Percentiles rank a stretch among this genome's conserved stretches.
Evolutionary conservation across 2,329 filamentous ascomycete genomes (phyloP).

Genomic region (Cercospora beticola): DNA sequence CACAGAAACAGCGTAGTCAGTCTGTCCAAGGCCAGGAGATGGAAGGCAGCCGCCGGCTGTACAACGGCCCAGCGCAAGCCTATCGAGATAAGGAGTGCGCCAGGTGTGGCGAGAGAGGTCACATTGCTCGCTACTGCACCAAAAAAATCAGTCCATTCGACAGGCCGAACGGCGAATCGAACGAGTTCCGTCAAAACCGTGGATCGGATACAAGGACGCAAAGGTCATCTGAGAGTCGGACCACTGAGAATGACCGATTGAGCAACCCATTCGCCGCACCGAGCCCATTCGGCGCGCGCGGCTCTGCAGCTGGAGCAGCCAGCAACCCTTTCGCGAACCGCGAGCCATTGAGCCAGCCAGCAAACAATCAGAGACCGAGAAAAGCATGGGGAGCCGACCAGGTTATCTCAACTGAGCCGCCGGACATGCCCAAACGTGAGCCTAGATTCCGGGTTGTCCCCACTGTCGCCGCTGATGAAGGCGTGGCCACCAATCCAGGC

Average conservation of each 20-base stretch:
- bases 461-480: not conserved
- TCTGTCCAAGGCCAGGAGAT: not conserved
- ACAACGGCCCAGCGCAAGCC: conserved; percentile 3
- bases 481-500: not conserved
- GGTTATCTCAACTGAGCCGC: not conserved
- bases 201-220: not conserved
- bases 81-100: conserved; percentile 13
- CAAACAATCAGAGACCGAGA: not conserved
- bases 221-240: not conserved
- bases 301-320: not conserved
- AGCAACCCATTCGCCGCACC: not conserved
- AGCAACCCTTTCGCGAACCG: conserved; percentile 3
- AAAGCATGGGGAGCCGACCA: conserved; percentile 1
- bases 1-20: not conserved
- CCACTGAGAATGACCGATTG: not conserved
- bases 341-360: not conserved
- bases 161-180: not conserved
- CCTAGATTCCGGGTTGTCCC: not conserved
- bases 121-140: conserved; percentile 19
- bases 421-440: not conserved
- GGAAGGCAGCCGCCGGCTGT: conserved; percentile 9
- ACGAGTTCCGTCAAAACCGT: not conserved
- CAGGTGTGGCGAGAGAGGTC: conserved; percentile 22
- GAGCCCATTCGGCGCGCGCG: not conserved
- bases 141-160: not conserved